A percentile compares a stretch with the other conserved stretches of the same genome.
Conservation (phyloP, 2,329 filamentous ascomycete genomes). For the Periconia sp. region DNA sequence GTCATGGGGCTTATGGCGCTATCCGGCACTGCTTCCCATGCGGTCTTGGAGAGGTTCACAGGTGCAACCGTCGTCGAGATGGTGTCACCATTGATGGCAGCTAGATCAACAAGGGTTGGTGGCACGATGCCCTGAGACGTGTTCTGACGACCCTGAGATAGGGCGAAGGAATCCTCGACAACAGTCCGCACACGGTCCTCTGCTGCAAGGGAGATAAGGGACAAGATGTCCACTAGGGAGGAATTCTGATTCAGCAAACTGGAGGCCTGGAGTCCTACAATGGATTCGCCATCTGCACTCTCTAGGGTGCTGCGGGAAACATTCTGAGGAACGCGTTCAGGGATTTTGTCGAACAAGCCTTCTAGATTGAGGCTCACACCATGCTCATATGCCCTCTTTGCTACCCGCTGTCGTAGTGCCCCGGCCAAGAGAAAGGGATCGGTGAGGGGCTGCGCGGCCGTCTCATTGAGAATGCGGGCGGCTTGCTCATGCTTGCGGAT, state of each 20-base stretch:
- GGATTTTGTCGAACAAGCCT: conserved; percentile 55
- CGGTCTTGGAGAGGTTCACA: conserved; percentile 44
- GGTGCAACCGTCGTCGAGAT: conserved; percentile 46
- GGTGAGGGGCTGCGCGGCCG: conserved; percentile 71
- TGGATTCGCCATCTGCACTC: conserved; percentile 66
- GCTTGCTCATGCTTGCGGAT: conserved; percentile 71
- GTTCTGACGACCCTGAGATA: conserved; percentile 74
- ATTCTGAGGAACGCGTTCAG: conserved; percentile 35
- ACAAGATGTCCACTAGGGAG: conserved; percentile 79
- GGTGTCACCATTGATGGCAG: conserved; percentile 58
- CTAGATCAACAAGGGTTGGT: conserved; percentile 75
- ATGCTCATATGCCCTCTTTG: conserved; percentile 63
- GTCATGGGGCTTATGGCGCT: conserved; percentile 61
- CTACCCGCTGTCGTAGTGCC: conserved; percentile 60
- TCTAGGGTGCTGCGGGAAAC: conserved; percentile 48
- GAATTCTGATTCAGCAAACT: conserved; percentile 76
- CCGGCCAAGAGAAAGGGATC: conserved; percentile 75
- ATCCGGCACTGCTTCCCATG: conserved; percentile 52
- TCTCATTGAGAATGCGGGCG: conserved; percentile 65
- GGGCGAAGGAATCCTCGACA: conserved; percentile 75
- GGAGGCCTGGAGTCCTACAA: conserved; percentile 59
- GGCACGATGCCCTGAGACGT: conserved; percentile 82
- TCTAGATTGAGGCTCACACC: conserved; percentile 66
- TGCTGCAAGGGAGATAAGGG: conserved; percentile 80
- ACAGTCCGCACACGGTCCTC: conserved; percentile 79